phyloP scores from a whole-genome alignment of 2,329 filamentous ascomycete genomes.

The Madurella fahalii region DNA sequence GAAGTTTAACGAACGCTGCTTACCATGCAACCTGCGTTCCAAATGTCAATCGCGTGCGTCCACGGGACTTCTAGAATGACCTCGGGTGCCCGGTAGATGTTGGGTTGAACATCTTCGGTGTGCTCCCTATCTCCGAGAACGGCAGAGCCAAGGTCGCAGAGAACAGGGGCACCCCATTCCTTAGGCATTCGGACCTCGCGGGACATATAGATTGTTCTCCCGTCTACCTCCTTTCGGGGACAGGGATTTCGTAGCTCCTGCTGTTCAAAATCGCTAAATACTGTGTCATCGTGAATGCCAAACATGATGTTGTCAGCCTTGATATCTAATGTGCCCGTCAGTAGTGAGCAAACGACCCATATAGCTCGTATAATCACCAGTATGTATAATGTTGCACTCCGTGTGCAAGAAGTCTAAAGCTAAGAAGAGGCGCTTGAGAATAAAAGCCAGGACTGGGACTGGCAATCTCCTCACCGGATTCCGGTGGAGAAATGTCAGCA shows the following conservation, averaged over 20 bases:
- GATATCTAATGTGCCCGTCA: constrained; percentile 36
- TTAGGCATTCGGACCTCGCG: neutral
- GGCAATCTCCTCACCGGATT: neutral
- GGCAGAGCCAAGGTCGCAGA: neutral
- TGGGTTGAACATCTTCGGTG: neutral
- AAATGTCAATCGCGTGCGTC: neutral
- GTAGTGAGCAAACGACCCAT: neutral
- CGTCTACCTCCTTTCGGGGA: neutral
- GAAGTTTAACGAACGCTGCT: too few relatives aligned
- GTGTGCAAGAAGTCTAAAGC: neutral
- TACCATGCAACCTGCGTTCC: neutral
- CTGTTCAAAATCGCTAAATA: constrained; percentile 34
- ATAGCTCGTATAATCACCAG: neutral
- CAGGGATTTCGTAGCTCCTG: neutral
- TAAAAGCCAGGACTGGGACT: neutral
- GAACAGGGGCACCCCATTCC: neutral
- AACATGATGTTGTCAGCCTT: constrained; percentile 41
- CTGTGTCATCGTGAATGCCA: constrained; percentile 28
- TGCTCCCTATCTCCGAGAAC: neutral
- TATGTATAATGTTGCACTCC: neutral
- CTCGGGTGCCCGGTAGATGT: neutral
- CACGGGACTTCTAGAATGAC: neutral
- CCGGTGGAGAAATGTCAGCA: neutral
- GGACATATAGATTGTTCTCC: neutral
- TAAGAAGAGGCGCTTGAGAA: neutral